phyloP scores from a whole-genome alignment of 108 stramenopile genomes.

The Cyclotella sp. region DNA sequence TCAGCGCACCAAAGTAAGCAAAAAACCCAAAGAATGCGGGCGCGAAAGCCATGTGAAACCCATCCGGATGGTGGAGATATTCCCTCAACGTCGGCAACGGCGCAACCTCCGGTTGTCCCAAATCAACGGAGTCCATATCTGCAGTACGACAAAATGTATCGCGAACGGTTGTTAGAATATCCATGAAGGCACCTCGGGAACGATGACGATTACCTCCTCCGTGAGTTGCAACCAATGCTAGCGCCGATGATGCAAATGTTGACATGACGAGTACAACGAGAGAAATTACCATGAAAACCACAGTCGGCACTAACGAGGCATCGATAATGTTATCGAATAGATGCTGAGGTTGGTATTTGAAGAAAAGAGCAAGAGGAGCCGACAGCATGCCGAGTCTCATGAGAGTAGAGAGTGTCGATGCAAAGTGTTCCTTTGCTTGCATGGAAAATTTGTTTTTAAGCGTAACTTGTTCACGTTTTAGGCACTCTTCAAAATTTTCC shows the following conservation, averaged over 20 bases:
- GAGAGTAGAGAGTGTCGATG: not conserved
- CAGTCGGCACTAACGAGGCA: too few species aligned
- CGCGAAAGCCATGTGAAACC: constrained; percentile 75
- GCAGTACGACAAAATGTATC: not conserved
- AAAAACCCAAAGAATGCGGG: constrained; percentile 86
- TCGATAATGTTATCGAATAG: too few species aligned
- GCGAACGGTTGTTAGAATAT: not conserved
- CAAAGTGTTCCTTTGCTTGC: too few species aligned
- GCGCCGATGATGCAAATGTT: too few species aligned
- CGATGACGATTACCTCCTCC: too few species aligned
- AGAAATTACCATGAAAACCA: too few species aligned
- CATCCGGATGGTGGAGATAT: constrained; percentile 58
- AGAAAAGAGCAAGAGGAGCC: not conserved
- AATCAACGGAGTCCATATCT: not conserved
- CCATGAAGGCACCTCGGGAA: too few species aligned
- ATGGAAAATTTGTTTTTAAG: too few species aligned
- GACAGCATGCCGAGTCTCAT: not conserved
- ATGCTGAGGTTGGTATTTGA: not conserved
- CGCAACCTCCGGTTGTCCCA: not conserved
- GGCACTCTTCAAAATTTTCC: too few species aligned
- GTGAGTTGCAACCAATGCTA: too few species aligned
- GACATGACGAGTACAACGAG: too few species aligned
- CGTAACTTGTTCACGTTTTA: too few species aligned
- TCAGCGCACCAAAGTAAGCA: constrained; percentile 77
- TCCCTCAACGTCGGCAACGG: constrained; percentile 55